Base-by-base conservation (phyloP, 2,329 filamentous ascomycete genomes). In the Amesomyces nigricolor region DNA sequence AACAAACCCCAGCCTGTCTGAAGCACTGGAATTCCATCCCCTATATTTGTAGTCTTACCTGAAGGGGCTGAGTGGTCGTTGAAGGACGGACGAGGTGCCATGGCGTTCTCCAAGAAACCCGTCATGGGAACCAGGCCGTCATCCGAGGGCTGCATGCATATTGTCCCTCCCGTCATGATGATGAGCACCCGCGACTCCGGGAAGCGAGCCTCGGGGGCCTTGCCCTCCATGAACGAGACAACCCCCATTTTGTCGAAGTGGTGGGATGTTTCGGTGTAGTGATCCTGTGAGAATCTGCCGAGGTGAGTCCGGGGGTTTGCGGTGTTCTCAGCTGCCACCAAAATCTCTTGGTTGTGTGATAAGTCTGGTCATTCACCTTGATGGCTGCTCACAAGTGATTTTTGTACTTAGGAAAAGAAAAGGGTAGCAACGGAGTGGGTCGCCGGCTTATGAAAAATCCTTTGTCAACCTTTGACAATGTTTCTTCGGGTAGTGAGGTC, bases 111-210 rank as follows among this genome's bases (percentile, higher is more conserved):
- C 44, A 95, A 76, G 68, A 96, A 96, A 3, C 88, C 87, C 64
- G 82, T 76, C 54, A 88, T 87, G 5, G 91, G 91, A 37, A 94
- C 79, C 52, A 95, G 82, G 1, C 91, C 91, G 62, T 90, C 82
- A 8, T 81, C 79, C 9, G 89, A 90, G 53, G 85, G 86, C 67
- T 87, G 84, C 91, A 96, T 96, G 73, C 90, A 96, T 65, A 96
- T 96, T 6, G 87, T 91, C 44, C 87, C 88, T 58, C 89, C 91
- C 11, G 91, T 96, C 75, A 95, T 92, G 71, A 96, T 89, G 65
- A 96, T 87, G 61, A 96, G 78, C 11, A 96, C 88, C 56, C 88
- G 80, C 22, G 89, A 89, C 70, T 95, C 89, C 10, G 86, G 87
- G 52, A 59, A 61, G 57, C 51, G 56, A 40, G 58, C 14, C 35